A percentile compares a stretch with the other conserved stretches of the same genome.
phyloP scores from a whole-genome alignment of 1,284 basidiomycete species.

The Cryptococcus sp. region DNA sequence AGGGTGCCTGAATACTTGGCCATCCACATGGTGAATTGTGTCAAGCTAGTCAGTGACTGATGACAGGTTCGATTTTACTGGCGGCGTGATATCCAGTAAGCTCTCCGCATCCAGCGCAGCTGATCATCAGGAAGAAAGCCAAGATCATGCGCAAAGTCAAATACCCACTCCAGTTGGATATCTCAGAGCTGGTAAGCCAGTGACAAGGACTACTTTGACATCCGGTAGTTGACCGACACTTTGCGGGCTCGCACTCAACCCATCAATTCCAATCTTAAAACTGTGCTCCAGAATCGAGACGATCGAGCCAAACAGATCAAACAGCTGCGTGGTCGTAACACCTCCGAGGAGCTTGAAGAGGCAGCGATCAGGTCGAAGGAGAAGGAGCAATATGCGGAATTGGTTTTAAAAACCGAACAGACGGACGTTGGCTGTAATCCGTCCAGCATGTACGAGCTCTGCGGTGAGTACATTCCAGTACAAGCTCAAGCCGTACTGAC shows the following conservation, averaged over 20 bases:
- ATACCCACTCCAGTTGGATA: conserved; percentile 76
- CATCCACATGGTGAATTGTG: conserved; percentile 32
- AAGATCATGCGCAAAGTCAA: conserved; percentile 97
- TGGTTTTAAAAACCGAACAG: conserved; percentile 10
- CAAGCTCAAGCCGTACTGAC: not conserved
- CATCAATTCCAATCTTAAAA: conserved; percentile 66
- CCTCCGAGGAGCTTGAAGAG: conserved; percentile 39
- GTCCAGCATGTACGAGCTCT: conserved; percentile 42
- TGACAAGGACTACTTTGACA: not conserved
- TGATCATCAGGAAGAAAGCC: conserved; percentile 61
- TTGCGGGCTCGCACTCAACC: conserved; percentile 68
- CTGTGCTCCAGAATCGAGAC: conserved; percentile 73
- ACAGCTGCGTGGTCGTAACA: conserved; percentile 56
- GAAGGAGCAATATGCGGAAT: conserved; percentile 18
- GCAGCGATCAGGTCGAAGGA: conserved; percentile 44
- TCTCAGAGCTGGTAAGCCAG: conserved; percentile 60
- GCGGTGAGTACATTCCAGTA: not conserved
- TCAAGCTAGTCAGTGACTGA: conserved; percentile 47
- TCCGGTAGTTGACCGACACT: conserved; percentile 61
- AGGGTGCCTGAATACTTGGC: conserved; percentile 65
- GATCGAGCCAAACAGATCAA: conserved; percentile 81
- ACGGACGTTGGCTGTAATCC: conserved; percentile 25
- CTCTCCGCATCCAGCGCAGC: not conserved
- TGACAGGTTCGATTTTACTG: conserved; percentile 87
- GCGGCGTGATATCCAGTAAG: conserved; percentile 71